Base-by-base conservation (phyloP, 2,329 filamentous ascomycete species). In the Fusarium tupiense region DNA sequence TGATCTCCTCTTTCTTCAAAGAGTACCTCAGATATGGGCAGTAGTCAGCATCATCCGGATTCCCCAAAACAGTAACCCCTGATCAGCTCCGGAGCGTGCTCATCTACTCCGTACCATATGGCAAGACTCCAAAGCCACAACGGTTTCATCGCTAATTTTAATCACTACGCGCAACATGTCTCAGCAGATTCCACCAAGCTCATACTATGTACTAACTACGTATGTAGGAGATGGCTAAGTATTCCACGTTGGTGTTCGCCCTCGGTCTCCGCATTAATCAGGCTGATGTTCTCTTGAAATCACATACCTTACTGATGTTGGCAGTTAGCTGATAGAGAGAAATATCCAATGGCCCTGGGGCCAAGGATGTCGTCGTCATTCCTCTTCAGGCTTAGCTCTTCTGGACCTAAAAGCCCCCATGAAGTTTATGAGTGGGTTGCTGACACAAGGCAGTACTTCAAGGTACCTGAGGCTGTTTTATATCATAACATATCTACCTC, bases 51-150 rank as follows among this genome's bases (percentile, higher is more conserved):
- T 68, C 43, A 65, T 24, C 61, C 77, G 76, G 77, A 63, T 77
- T 78, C 33, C 77, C 75, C 24, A 70, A 77, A 69, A 37, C 31
- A 72, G 77, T 76, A 78, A 74, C 31, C 70, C 76, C 74, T 57
- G 40, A 33, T 61, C 63, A 68, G 35, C 22, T 67, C 41, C 29
- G 35, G 58, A 29, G 22, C 41, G 37, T 47, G 31, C 53, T 57
- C 38, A 24, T 33, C 26, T 62, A 37, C 33, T 35, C 33, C 33
- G 33, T 35, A 35, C 41, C 12, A 16, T 68, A 41, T 62, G 46
- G n/a, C 35, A 52, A 62, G 41, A 26, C 29, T 29, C 46, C 13
- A 53, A 72, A 77, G 76, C 76, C 68, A 72, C 70, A 76, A 76
- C 70, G 64, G 52, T 59, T 70, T 66, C 47, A 57, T 70, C n/a